Base-by-base conservation (phyloP, 352 stramenopile species). In the Globisporangium nunn region DNA sequence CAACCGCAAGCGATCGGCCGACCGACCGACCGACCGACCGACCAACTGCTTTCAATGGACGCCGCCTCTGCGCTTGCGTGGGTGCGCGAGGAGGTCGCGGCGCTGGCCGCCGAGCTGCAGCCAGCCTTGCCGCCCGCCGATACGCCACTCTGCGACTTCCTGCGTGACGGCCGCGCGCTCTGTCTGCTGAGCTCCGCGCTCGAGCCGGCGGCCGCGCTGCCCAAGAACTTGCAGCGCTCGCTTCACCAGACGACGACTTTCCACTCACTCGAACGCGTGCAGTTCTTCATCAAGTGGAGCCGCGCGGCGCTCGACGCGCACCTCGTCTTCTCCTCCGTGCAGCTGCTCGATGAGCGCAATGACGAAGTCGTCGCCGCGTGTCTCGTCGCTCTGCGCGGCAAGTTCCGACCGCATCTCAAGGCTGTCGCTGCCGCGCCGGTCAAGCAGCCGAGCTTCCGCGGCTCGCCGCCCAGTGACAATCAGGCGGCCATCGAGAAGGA, bases 271-370 rank as follows among this genome's bases (percentile, higher is more conserved):
- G 84, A 93, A 56, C 80, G 84, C 55, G 73, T 93, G n/a, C 81
- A 90, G 60, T 90, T 87, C 61, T 93, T 91, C 59, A 83, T 93
- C 67, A 84, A 84, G 47, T 93, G 84, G 84, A 89, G 79, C 35
- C 79, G 84, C 54, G 53, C 67, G 6, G 54, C 62, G 40, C 66
- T 93, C 5, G 81, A 88, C 51, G 83, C 90, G 57, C 72, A 90
- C 49, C 56, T 81, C 43, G 70, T 91, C 12, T 91, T 93, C 61
- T 87, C 81, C 40, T 86, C 79, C 1, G 81, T 90, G 39, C 81
- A 93, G 55, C 60, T 93, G 45, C 57, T 93, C 49, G 84, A 93
- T 63, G 84, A 93, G 47, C 65, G 77, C 37, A 90, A 93, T 59
- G 72, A 83, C 41, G 67, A 63, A 49, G 76, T 80, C 12, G 80